A percentile compares a stretch with the other conserved stretches of the same genome.
Evolutionary conservation across 164 flowering plant genomes (phyloP).

Genomic region (Aristolochia contorta): DNA sequence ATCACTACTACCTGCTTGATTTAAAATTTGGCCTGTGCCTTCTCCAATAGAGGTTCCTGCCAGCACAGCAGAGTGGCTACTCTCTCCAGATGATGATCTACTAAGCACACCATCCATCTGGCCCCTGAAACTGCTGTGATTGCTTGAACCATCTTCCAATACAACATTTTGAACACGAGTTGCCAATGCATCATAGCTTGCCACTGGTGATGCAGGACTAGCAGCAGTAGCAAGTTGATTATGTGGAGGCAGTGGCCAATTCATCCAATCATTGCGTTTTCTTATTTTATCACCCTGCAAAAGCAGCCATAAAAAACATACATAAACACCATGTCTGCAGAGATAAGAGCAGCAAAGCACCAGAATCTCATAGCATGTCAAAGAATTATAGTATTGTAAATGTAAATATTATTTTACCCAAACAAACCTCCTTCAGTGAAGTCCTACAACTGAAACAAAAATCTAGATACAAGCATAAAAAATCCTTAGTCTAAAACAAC

Average conservation of each 20-base stretch:
- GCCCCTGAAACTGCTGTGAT: constrained; percentile 11
- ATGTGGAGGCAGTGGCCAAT: constrained; percentile 26
- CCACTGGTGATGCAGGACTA: constrained; percentile 10
- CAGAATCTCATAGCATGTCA: no score
- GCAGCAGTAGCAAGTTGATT: constrained; percentile 11
- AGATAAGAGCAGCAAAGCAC: no score
- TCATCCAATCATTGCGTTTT: constrained; percentile 48
- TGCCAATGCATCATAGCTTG: constrained; percentile 17
- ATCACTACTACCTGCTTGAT: constrained; percentile 12
- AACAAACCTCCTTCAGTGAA: no score
- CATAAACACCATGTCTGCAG: not conserved
- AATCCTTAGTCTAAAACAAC: no score
- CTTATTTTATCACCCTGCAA: constrained; percentile 55
- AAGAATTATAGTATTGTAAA: no score
- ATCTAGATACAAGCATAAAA: no score
- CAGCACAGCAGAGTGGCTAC: constrained; percentile 9
- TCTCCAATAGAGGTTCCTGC: constrained; percentile 15
- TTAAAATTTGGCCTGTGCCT: constrained; percentile 5
- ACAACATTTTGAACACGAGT: constrained; percentile 23
- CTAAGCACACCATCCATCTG: constrained; percentile 10
- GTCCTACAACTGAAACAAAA: no score
- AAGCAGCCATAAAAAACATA: not conserved
- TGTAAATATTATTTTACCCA: no score
- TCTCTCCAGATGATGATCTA: constrained; percentile 17
- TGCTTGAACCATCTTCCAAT: constrained; percentile 24